Base-by-base conservation (phyloP, 2,329 filamentous ascomycete species). In the Colletotrichum siamense region DNA sequence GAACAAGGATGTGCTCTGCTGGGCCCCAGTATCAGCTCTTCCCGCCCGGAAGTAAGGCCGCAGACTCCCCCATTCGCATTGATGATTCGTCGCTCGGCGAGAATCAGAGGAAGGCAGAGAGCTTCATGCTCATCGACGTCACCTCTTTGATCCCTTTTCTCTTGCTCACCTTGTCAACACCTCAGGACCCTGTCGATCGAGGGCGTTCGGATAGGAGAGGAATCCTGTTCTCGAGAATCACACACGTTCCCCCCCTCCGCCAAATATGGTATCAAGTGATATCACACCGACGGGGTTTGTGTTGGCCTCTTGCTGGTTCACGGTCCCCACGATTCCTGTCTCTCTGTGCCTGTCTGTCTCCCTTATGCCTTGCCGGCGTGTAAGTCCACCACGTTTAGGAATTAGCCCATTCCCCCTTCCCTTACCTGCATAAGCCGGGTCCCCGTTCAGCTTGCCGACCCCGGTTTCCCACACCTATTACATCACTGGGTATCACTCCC, bases 401-500 rank as follows among this genome's bases (percentile, higher is more conserved):
- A 52, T 52, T 52, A 52, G 44, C 13, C n/a, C 44, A 22, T 52
- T 52, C 12, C n/a, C 55, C 55, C 26, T 61, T 22, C 18, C 13
- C 30, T 57, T 69, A 57, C 32, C 49, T 34, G 64, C 65, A 44
- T 49, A 68, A 57, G 65, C 44, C 16, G 49, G 70, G 70, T n/a
- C 70, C 62, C 52, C 70, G 16, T 57, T 30, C 24, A 61, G 15
- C 30, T 8, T 1, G 3, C 8, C 8, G 2, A n/a, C 30, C 7
- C 28, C n/a, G 61, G 9, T 61, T 24, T 28, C 44, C 63, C 69
- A 55, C 63, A 69, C 39, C 74, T 61, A 76, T 76, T 76, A 66
- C 74, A 71, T 76, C 74, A 76, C 74, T 39, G 59, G 69, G 28
- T 39, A 44, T 74, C 74, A 76, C 71, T 49, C 71, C 69, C 30